Evolutionary conservation across 495 filamentous ascomycete species (phyloP).

Genomic region (Talaromyces proteolyticus): DNA sequence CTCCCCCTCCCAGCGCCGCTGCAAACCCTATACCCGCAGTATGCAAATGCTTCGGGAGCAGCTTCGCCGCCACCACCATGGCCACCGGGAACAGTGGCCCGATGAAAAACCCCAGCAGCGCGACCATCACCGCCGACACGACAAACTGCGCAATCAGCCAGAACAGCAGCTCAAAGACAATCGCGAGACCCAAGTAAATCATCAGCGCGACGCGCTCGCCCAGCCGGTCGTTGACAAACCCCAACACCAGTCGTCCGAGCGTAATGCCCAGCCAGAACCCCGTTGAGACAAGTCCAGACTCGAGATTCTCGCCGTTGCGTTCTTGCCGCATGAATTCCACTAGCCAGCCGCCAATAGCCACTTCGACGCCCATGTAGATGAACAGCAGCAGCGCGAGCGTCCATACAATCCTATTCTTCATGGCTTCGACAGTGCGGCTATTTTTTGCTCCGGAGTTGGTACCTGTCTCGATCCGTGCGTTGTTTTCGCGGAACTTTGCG

Average conservation of each 20-base stretch:
- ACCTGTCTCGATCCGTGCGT: background rate
- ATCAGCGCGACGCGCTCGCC: constrained; percentile 27
- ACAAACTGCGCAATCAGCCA: constrained; percentile 63
- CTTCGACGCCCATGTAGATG: constrained; percentile 71
- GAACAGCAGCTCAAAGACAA: constrained; percentile 52
- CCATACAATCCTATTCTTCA: constrained; percentile 21
- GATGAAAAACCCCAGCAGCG: constrained; percentile 61
- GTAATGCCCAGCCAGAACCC: constrained; percentile 58
- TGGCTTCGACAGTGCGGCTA: background rate
- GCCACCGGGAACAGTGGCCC: constrained; percentile 62
- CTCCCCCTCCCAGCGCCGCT: constrained; percentile 67
- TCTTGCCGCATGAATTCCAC: constrained; percentile 54
- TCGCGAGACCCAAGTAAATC: constrained; percentile 36
- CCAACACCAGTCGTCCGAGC: constrained; percentile 46
- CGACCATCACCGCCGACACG: constrained; percentile 60
- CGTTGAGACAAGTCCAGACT: constrained; percentile 49
- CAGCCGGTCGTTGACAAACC: constrained; percentile 49
- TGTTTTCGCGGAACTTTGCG: background rate
- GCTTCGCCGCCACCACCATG: constrained; percentile 67
- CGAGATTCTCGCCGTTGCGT: constrained; percentile 42
- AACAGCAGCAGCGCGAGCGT: constrained; percentile 43
- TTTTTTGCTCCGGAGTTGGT: background rate
- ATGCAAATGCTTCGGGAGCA: constrained; percentile 67
- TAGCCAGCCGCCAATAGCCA: constrained; percentile 64
- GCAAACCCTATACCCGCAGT: constrained; percentile 75